Conservation (phyloP, 768 basidiomycete genomes). For the Termitomyces titanicus region DNA sequence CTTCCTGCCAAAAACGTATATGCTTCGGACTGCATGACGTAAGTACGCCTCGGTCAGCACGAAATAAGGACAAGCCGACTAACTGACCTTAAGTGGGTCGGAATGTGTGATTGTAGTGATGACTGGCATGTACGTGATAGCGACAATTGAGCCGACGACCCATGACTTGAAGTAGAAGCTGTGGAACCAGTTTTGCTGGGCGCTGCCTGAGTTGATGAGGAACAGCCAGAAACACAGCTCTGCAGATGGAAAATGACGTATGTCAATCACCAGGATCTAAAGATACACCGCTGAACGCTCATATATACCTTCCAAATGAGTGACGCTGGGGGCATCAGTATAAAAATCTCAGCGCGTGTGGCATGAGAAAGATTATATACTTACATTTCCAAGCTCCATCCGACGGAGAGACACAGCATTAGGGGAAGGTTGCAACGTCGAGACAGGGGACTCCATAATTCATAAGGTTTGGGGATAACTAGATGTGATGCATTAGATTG, state of each 20-base stretch:
- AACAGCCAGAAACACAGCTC: conserved; percentile 90
- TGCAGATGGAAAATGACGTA: conserved; percentile 20
- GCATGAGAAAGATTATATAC: conserved; percentile 16
- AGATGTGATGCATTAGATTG: neutral
- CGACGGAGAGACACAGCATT: conserved; percentile 56
- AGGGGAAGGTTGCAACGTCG: conserved; percentile 60
- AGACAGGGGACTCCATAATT: conserved; percentile 47
- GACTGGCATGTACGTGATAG: conserved; percentile 65
- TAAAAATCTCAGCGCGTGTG: neutral
- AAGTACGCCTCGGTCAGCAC: conserved; percentile 2
- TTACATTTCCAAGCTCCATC: conserved; percentile 77
- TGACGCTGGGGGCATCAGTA: conserved; percentile 44
- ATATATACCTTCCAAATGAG: conserved; percentile 72
- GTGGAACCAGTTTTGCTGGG: conserved; percentile 73
- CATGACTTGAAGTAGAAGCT: conserved; percentile 74
- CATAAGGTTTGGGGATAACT: conserved; percentile 68
- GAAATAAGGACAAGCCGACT: conserved; percentile 1
- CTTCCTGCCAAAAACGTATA: conserved; percentile 69
- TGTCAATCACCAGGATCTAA: conserved; percentile 2
- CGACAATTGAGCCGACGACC: conserved; percentile 59
- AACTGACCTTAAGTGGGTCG: conserved; percentile 55
- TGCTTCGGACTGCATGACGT: conserved; percentile 57
- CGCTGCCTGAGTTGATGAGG: conserved; percentile 61
- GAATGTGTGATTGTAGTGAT: conserved; percentile 60
- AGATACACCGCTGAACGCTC: neutral